phyloP scores from a whole-genome alignment of 306 rosid genomes.

The Lathyrus sativus region DNA sequence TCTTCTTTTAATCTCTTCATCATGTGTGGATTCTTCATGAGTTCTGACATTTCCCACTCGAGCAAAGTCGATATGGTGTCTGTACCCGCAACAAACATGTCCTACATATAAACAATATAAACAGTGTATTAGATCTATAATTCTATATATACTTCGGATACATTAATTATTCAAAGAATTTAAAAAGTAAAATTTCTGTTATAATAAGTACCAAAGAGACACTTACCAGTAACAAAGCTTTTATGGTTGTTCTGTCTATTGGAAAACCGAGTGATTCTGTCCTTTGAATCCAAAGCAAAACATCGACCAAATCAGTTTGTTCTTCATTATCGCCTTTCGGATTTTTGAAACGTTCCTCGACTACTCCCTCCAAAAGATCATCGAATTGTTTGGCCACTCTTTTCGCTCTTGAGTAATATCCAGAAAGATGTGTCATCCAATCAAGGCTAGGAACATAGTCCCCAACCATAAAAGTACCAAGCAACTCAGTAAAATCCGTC shows the following conservation, averaged over 20 bases:
- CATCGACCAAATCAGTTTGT: slow-evolving; percentile 52
- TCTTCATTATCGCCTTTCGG: background rate
- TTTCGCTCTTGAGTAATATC: slow-evolving; percentile 44
- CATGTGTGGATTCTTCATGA: slow-evolving; percentile 43
- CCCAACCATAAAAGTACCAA: slow-evolving; percentile 48
- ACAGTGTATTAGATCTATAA: background rate
- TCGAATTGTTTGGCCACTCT: slow-evolving; percentile 48
- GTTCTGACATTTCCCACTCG: slow-evolving; percentile 40
- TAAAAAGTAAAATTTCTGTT: too few relatives aligned
- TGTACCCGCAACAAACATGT: slow-evolving; percentile 53
- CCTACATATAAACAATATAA: slow-evolving; percentile 10
- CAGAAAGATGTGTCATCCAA: slow-evolving; percentile 47
- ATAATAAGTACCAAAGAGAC: too few relatives aligned
- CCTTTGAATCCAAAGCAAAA: slow-evolving; percentile 48
- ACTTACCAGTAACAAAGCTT: slow-evolving; percentile 44
- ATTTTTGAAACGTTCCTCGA: slow-evolving; percentile 48
- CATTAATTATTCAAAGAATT: too few relatives aligned
- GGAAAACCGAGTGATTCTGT: slow-evolving; percentile 45
- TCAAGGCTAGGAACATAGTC: slow-evolving; percentile 60
- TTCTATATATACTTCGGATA: too few relatives aligned
- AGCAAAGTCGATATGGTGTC: slow-evolving; percentile 48
- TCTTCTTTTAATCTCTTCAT: slow-evolving; percentile 51
- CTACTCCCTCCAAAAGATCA: slow-evolving; percentile 46
- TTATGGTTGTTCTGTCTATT: slow-evolving; percentile 42
- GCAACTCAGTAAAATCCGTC: slow-evolving; percentile 34